A percentile compares a stretch with the other conserved stretches of the same genome.
These are phyloP conservation scores for Myxozyma monticola DNA, from an alignment of 805 yeast species.

Conservation along the genomic window DNA sequence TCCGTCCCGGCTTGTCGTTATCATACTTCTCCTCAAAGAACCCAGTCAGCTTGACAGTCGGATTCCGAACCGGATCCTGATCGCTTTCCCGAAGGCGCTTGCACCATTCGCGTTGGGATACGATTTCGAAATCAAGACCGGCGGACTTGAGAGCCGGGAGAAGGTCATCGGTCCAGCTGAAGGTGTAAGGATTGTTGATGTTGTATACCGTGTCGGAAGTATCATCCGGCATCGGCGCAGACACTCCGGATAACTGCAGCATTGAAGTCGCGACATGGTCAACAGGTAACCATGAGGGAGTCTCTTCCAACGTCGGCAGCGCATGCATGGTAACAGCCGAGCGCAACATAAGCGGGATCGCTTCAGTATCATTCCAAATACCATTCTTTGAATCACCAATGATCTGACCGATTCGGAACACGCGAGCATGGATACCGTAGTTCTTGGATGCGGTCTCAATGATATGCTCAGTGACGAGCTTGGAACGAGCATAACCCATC, in stretches of 20 bases:
- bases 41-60: conserved; percentile 16
- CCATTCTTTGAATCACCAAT: conserved; percentile 20
- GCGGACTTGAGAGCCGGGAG: conserved; percentile 14
- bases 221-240: conserved; percentile 3
- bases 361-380: conserved; percentile 25
- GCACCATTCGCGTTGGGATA: conserved; percentile 18
- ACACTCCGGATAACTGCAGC: conserved; percentile 11
- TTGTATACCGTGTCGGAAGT: conserved; percentile 13
- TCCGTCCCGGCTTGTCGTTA: conserved; percentile 17
- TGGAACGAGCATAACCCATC: conserved; percentile 28
- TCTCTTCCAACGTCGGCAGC: conserved; percentile 20
- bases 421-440: conserved; percentile 11
- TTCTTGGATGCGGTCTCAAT: conserved; percentile 5
- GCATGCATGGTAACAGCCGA: conserved; percentile 19
- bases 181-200: conserved; percentile 12
- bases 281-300: conserved; percentile 23
- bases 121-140: conserved; percentile 12
- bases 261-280: conserved; percentile 20
- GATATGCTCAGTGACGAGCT: conserved; percentile 21
- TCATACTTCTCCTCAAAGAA: conserved; percentile 19
- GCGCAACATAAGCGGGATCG: conserved; percentile 25
- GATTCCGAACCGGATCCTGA: conserved; percentile 23
- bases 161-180: conserved; percentile 22
- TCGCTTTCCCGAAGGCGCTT: conserved; percentile 4
- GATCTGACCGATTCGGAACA: conserved; percentile 23